Evolutionary conservation across 1,139 yeast genomes (phyloP), one percentile per base, ranked within the genome.

Genomic region (Saccharomyces hybrid): DNA sequence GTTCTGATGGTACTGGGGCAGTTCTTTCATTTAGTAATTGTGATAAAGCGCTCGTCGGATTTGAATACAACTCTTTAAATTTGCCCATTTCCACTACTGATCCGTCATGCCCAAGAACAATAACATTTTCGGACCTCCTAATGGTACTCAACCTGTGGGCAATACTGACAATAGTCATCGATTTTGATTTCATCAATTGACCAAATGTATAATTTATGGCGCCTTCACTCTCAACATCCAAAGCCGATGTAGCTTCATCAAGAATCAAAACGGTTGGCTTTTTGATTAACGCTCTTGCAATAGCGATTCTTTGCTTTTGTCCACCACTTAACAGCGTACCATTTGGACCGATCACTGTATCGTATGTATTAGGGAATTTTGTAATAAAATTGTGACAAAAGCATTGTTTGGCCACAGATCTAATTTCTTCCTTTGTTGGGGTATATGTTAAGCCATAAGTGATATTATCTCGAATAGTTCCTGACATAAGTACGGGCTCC

Each of bases 61-160:
- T 75, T 7, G 78, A 73, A 68, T 81, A 86, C 49, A 91, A 75
- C 23, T 81, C 82, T 38, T 73, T 73, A 64, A 88, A 91, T 47
- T 75, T 72, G 20, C 98, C 98, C 60, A 84, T 87, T 70, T 93
- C 98, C 0, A 87, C 88, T 13, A 90, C 88, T 31, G 76, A 76
- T 8, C 97, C 97, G 42, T 80, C 80, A 52, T 79, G 75, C 27
- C 90, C 88, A 26, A 91, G 72, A 2, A 91, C 98, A 57, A 91
- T 79, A 8, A 91, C 82, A 57, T 88, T 79, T 62, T 89, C 93
- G 56, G 96, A 86, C 62, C 90, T 80, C 62, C 86, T 82, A 54
- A 93, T 91, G 0, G 99, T 91, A 1, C 96, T 86, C 56, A 90
- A 75, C 61, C 97, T 76, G 70, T 91, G 99, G 1, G 98, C 98